phyloP scores from a whole-genome alignment of 225 moss, liverwort and hornwort species.

The Bryum argenteum region DNA sequence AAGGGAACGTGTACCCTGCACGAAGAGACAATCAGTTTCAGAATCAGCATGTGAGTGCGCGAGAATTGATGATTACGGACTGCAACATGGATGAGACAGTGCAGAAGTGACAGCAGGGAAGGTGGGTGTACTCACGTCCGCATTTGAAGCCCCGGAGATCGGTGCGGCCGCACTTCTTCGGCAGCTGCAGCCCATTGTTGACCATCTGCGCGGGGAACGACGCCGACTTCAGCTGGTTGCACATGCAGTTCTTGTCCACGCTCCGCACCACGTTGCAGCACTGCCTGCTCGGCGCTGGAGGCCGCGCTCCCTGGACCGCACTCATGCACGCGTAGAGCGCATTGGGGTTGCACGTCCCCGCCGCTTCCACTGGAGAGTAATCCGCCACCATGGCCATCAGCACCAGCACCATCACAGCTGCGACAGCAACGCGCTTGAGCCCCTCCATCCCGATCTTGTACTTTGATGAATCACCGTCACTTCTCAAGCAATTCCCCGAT shows the following conservation, averaged over 20 bases:
- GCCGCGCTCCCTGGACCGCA: constrained; percentile 10
- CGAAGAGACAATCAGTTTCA: neutral
- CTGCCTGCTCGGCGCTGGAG: constrained; percentile 10
- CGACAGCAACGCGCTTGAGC: neutral
- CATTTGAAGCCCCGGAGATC: neutral
- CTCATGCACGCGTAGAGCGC: constrained; percentile 15
- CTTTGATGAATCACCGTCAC: neutral
- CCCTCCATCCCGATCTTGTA: constrained; percentile 6
- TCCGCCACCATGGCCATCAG: constrained; percentile 18
- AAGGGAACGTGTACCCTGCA: too few relatives aligned
- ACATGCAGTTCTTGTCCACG: constrained; percentile 32
- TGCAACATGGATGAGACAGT: too few relatives aligned
- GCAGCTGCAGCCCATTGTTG: constrained; percentile 22
- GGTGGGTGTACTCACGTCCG: constrained; percentile 1
- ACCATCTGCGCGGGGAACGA: constrained; percentile 25
- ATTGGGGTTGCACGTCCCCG: constrained; percentile 22
- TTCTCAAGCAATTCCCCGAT: neutral
- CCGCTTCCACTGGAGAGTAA: neutral
- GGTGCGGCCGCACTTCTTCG: constrained; percentile 19
- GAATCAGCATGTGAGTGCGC: too few relatives aligned
- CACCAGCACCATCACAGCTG: constrained; percentile 17
- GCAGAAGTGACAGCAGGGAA: too few relatives aligned
- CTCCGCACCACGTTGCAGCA: constrained; percentile 25
- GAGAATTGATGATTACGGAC: too few relatives aligned
- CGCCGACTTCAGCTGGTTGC: constrained; percentile 14